Conservation (phyloP, 441 rosid species). For the Theobroma grandiflorum region DNA sequence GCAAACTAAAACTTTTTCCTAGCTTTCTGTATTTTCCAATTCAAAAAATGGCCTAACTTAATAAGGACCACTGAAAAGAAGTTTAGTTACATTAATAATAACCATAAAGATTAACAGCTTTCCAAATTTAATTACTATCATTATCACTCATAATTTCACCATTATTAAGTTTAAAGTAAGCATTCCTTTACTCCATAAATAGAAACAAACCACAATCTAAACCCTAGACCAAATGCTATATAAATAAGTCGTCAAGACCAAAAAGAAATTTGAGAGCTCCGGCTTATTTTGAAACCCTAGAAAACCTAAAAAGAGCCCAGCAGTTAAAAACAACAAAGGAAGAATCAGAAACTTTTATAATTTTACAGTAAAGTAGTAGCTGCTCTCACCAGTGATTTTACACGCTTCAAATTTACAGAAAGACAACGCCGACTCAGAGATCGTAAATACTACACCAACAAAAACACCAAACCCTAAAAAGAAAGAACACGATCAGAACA, state of each 20-base stretch:
- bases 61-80: not conserved
- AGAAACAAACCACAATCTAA: not conserved
- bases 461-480: slow-evolving; percentile 29
- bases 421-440: slow-evolving; percentile 27
- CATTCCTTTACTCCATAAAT: not conserved
- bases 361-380: not conserved
- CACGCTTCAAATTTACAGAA: slow-evolving; percentile 33
- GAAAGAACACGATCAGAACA: slow-evolving; percentile 20
- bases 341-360: not conserved
- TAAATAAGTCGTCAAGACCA: not conserved
- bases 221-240: slow-evolving; percentile 1
- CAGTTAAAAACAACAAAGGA: not conserved
- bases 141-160: not conserved
- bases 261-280: not conserved
- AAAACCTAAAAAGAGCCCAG: not conserved
- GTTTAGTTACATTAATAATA: not conserved
- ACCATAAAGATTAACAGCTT: slow-evolving; percentile 3
- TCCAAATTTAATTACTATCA: not conserved
- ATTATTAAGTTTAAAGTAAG: slow-evolving; percentile 2
- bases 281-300: not conserved
- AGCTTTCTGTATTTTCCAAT: slow-evolving; percentile 11
- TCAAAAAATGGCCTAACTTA: not conserved
- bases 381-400: slow-evolving; percentile 30
- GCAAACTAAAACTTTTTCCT: not conserved
- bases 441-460: slow-evolving; percentile 29